Evolutionary conservation across 768 basidiomycete genomes (phyloP).

Genomic region (Paxillus rubicundulus): DNA sequence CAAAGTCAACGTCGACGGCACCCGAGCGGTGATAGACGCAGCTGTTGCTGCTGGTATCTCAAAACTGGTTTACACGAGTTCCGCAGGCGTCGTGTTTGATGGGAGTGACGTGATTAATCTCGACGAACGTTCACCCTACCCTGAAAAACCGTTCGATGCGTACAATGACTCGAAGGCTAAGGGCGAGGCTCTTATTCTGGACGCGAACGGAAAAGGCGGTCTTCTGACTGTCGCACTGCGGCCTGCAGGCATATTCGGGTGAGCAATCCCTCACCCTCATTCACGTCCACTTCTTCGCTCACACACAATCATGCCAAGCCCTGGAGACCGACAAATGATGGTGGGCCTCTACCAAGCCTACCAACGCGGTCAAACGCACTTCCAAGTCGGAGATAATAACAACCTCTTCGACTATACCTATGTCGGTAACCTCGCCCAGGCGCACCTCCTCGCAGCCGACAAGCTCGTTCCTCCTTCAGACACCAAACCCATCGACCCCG

Average conservation of each 20-base stretch:
- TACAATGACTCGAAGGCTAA: conserved; percentile 95
- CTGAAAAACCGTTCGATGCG: conserved; percentile 74
- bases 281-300: conserved; percentile 1
- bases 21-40: conserved; percentile 79
- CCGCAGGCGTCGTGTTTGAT: conserved; percentile 87
- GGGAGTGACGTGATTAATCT: conserved; percentile 77
- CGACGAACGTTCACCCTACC: conserved; percentile 82
- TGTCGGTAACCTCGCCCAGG: conserved; percentile 91
- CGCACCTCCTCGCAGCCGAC: conserved; percentile 92
- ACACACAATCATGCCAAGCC: conserved; percentile 42
- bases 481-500: conserved; percentile 39
- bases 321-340: conserved; percentile 88
- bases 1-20: conserved; percentile 94
- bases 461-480: conserved; percentile 54
- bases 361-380: conserved; percentile 78
- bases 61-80: conserved; percentile 93
- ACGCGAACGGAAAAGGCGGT: conserved; percentile 81
- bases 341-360: conserved; percentile 77
- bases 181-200: conserved; percentile 80
- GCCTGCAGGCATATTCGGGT: conserved; percentile 97
- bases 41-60: conserved; percentile 68
- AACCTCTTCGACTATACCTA: conserved; percentile 98
- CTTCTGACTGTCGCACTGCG: conserved; percentile 86
- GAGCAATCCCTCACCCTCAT: conserved; percentile 21
- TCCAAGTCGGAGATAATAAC: conserved; percentile 91